Evolutionary conservation across 2,329 filamentous ascomycete species (phyloP).

Genomic region (Phaeosphaeriaceae sp.): DNA sequence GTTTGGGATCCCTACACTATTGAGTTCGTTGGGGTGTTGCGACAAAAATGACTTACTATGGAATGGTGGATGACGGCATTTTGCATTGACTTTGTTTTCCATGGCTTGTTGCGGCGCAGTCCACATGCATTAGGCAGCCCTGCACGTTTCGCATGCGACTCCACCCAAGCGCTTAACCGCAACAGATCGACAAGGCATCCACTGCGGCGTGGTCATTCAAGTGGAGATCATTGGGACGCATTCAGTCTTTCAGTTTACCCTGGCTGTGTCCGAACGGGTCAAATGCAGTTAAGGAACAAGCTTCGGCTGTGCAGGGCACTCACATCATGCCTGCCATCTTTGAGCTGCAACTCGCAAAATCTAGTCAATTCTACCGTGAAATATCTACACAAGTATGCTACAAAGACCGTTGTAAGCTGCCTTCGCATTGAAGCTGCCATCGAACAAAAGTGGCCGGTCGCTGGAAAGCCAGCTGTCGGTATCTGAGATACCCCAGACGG

Average conservation of each 20-base stretch:
- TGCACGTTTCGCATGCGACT: background rate
- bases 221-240: no score
- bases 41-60: background rate
- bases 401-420: conserved; percentile 45
- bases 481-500: conserved; percentile 65
- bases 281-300: no score
- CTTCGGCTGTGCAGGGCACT: no score
- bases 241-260: no score
- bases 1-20: no score
- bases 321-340: background rate
- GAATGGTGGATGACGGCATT: background rate
- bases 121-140: background rate
- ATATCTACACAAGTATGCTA: conserved; percentile 13
- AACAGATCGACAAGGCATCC: background rate
- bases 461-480: conserved; percentile 52
- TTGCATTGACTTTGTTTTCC: background rate
- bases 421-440: conserved; percentile 53
- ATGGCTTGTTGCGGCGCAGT: background rate
- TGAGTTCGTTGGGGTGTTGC: no score
- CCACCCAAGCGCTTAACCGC: background rate
- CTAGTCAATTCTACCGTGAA: no score
- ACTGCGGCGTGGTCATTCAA: background rate
- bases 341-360: background rate
- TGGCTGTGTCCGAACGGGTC: no score
- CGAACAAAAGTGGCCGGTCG: conserved; percentile 52